phyloP scores from a whole-genome alignment of 768 basidiomycete genomes.

The Kwoniella shandongensis region DNA sequence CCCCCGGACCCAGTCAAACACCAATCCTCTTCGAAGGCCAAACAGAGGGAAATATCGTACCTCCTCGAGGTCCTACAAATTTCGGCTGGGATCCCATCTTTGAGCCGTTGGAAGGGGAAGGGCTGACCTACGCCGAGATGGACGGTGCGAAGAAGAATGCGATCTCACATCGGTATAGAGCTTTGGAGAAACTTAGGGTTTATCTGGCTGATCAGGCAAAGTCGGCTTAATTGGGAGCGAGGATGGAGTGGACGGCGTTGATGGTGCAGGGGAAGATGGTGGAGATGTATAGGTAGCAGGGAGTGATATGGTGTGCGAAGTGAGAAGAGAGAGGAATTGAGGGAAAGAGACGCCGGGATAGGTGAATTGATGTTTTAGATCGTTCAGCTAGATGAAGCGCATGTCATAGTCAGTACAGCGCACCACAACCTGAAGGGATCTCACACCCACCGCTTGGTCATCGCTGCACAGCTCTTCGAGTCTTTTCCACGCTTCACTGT shows the following conservation, averaged over 20 bases:
- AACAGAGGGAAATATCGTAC: constrained; percentile 86
- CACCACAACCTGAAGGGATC: neutral
- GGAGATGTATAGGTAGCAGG: constrained; percentile 4
- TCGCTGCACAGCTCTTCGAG: constrained; percentile 9
- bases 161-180: constrained; percentile 67
- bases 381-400: constrained; percentile 10
- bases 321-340: constrained; percentile 8
- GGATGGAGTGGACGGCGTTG: constrained; percentile 4
- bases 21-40: constrained; percentile 82
- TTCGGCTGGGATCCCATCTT: constrained; percentile 95
- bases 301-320: constrained; percentile 3
- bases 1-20: constrained; percentile 70
- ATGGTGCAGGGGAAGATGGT: constrained; percentile 8
- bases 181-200: constrained; percentile 65
- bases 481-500: constrained; percentile 5
- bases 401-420: neutral
- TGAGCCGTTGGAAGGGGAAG: constrained; percentile 67
- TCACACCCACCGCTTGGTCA: constrained; percentile 24
- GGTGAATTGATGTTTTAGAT: constrained; percentile 24
- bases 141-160: constrained; percentile 63
- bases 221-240: constrained; percentile 6
- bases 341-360: constrained; percentile 16
- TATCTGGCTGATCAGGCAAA: constrained; percentile 42
- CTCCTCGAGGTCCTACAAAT: constrained; percentile 68
- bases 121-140: constrained; percentile 82